phyloP scores from a whole-genome alignment of 2,329 filamentous ascomycete genomes.

The Sarocladium kiliense region DNA sequence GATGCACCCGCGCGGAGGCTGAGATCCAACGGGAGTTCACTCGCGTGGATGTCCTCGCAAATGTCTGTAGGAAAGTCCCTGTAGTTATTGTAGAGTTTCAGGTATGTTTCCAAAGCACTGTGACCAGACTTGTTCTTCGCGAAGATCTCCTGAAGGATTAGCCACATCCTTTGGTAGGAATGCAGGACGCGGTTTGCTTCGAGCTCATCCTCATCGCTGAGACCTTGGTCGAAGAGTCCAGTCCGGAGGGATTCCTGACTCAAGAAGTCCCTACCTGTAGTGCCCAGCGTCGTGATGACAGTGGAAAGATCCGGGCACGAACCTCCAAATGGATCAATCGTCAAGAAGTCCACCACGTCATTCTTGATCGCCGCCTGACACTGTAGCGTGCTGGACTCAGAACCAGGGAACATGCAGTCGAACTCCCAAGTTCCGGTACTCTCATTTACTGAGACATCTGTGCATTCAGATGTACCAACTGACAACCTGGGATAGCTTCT shows the following conservation, averaged over 20 bases:
- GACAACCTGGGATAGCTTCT: conserved; percentile 24
- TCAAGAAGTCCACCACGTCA: conserved; percentile 26
- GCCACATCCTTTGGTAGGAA: conserved; percentile 10
- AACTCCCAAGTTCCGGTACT: conserved; percentile 26
- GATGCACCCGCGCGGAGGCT: conserved; percentile 26
- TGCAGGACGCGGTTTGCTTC: conserved; percentile 9
- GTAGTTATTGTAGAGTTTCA: conserved; percentile 24
- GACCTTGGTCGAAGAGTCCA: conserved; percentile 18
- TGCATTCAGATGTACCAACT: conserved; percentile 27
- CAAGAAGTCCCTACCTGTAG: conserved; percentile 24
- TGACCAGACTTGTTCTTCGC: conserved; percentile 4
- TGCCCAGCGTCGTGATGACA: conserved; percentile 26
- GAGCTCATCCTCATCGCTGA: conserved; percentile 10
- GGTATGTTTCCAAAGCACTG: conserved; percentile 25
- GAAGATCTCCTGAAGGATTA: conserved; percentile 18
- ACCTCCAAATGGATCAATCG: conserved; percentile 28
- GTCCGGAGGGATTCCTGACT: conserved; percentile 18
- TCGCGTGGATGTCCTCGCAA: conserved; percentile 27
- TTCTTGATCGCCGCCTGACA: conserved; percentile 28
- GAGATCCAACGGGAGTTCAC: conserved; percentile 25
- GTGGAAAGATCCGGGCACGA: conserved; percentile 29
- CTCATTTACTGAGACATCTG: conserved; percentile 21
- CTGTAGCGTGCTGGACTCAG: conserved; percentile 19
- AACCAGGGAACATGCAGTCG: conserved; percentile 29
- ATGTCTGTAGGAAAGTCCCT: conserved; percentile 26